Conservation (phyloP, 2,329 filamentous ascomycete species). For the Emericellopsis atlantica region DNA sequence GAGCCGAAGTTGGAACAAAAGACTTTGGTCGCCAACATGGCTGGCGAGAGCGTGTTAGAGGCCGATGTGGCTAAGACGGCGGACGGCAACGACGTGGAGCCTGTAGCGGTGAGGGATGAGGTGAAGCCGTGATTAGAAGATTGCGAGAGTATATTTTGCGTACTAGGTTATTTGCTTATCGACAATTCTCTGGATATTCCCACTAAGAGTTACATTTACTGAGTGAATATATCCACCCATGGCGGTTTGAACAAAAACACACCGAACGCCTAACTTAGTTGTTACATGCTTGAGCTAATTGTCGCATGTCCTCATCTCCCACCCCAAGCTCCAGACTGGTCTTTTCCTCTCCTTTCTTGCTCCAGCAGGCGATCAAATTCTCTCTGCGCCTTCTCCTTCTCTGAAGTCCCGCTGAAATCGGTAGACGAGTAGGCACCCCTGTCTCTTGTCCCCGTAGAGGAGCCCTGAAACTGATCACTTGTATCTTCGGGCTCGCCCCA, state of each 20-base stretch:
- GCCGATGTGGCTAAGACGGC: conserved; percentile 21
- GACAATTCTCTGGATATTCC: no score
- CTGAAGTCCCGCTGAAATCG: conserved; percentile 22
- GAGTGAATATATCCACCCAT: no score
- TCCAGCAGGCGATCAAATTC: conserved; percentile 38
- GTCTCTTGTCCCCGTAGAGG: conserved; percentile 7
- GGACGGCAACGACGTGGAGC: conserved; percentile 17
- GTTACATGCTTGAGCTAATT: no score
- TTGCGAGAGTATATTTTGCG: no score
- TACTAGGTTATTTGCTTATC: no score
- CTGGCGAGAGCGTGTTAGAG: conserved; percentile 29
- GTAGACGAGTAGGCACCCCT: conserved; percentile 20
- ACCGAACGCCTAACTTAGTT: no score
- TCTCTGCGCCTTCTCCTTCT: conserved; percentile 32
- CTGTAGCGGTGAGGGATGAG: conserved; percentile 20
- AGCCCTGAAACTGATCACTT: conserved; percentile 9
- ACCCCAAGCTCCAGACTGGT: conserved; percentile 7
- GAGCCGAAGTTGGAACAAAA: conserved; percentile 13
- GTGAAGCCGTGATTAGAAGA: conserved; percentile 12
- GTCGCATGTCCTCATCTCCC: no score
- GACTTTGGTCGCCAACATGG: conserved; percentile 26
- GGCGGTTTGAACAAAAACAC: no score
- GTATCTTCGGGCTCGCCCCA: conserved; percentile 9
- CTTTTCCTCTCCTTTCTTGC: conserved; percentile 21
- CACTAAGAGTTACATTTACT: no score